Evolutionary conservation across 495 filamentous ascomycete species (phyloP).

Genomic region (Hypoxylon rickii): DNA sequence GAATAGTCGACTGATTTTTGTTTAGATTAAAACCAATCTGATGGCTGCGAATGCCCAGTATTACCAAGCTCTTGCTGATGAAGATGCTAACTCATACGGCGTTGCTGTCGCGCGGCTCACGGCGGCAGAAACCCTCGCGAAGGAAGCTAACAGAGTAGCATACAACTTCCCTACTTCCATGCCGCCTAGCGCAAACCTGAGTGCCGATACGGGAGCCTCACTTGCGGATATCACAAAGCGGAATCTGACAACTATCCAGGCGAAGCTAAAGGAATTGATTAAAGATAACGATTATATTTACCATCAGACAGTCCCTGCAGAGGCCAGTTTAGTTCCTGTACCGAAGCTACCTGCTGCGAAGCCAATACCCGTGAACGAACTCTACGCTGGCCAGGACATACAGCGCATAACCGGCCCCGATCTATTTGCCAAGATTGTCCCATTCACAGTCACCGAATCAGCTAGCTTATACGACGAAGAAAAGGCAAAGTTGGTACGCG

Average conservation of each 20-base stretch:
- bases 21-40: conserved; percentile 77
- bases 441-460: conserved; percentile 93
- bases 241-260: conserved; percentile 78
- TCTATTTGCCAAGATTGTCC: conserved; percentile 95
- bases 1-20: not conserved
- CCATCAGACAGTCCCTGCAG: conserved; percentile 85
- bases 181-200: conserved; percentile 80
- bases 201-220: conserved; percentile 72
- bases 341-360: conserved; percentile 96
- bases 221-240: conserved; percentile 82
- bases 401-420: conserved; percentile 95
- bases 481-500: conserved; percentile 92
- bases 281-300: conserved; percentile 99
- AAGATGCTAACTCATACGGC: conserved; percentile 85
- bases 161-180: conserved; percentile 80
- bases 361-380: conserved; percentile 93
- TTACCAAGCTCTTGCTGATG: conserved; percentile 90
- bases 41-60: conserved; percentile 89
- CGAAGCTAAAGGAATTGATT: conserved; percentile 70
- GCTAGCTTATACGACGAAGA: conserved; percentile 98
- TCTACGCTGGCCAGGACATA: conserved; percentile 97
- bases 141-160: conserved; percentile 75
- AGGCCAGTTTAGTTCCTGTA: conserved; percentile 77
- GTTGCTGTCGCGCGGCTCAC: conserved; percentile 83
- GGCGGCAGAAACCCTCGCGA: conserved; percentile 73